phyloP scores from a whole-genome alignment of 2,329 filamentous ascomycete species.

The Nothophoma quercina region DNA sequence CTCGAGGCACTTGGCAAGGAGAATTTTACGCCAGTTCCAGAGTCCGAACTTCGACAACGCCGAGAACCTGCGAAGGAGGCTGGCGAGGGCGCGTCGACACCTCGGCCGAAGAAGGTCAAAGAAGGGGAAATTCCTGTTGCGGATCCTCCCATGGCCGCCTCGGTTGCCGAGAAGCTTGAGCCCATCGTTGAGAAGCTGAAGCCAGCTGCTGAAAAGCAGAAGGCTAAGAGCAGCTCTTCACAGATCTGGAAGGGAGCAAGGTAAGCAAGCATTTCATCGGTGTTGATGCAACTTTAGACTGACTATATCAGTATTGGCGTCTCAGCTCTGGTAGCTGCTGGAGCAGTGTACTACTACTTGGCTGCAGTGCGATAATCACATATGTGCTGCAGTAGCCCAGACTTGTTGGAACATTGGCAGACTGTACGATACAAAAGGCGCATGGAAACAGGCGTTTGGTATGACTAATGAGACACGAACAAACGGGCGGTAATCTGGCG shows the following conservation, averaged over 20 bases:
- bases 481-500: not conserved
- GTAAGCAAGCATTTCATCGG: conserved; percentile 26
- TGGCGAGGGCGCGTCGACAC: not conserved
- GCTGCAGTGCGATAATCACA: not conserved
- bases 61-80: conserved; percentile 15
- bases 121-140: conserved; percentile 1
- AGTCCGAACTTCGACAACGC: conserved; percentile 25
- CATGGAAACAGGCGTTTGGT: not conserved
- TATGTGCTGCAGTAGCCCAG: not conserved
- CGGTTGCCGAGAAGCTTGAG: conserved; percentile 3
- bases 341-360: conserved; percentile 9
- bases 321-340: conserved; percentile 7
- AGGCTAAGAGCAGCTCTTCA: conserved; percentile 15
- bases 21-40: conserved; percentile 2
- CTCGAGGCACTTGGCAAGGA: conserved; percentile 3
- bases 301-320: conserved; percentile 7
- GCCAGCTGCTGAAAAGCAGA: conserved; percentile 1
- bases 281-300: not conserved
- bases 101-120: not conserved
- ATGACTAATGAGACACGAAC: conserved; percentile 11
- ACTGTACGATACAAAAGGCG: conserved; percentile 6
- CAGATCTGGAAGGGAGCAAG: conserved; percentile 32
- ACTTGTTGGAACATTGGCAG: not conserved
- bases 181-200: too few species aligned
- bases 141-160: not conserved